Conservation (phyloP, 2,329 filamentous ascomycete genomes). For the Cryphonectria naterciae region DNA sequence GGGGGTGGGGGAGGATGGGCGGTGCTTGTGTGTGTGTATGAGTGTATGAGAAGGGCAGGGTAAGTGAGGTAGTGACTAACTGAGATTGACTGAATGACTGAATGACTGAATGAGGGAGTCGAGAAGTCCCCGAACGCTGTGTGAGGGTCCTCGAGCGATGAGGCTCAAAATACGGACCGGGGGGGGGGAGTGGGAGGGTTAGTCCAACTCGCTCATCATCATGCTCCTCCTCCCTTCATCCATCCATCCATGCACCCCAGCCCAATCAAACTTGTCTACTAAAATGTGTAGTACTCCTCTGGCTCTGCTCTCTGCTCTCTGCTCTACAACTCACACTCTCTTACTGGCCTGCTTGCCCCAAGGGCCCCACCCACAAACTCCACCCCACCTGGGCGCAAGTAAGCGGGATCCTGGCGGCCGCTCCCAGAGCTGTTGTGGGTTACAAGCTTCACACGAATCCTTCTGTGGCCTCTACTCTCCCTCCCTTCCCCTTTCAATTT, state of each 20-base stretch:
- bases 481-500: background rate
- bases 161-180: constrained; percentile 28
- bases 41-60: background rate
- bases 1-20: too few species aligned
- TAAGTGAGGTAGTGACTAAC: too few species aligned
- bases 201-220: background rate
- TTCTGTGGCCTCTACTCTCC: background rate
- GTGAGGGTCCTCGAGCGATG: constrained; percentile 21
- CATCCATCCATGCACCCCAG: too few species aligned
- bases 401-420: constrained; percentile 27
- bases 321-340: too few species aligned
- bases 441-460: constrained; percentile 7
- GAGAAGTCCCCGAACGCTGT: constrained; percentile 25
- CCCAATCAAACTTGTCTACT: too few species aligned
- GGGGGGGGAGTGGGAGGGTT: background rate
- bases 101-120: constrained; percentile 16
- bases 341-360: background rate
- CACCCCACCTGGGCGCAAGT: constrained; percentile 9
- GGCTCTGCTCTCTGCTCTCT: too few species aligned
- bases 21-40: background rate
- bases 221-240: background rate
- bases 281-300: too few species aligned
- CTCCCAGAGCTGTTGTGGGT: constrained; percentile 18
- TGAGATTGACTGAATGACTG: too few species aligned
- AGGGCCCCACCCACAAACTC: background rate